phyloP scores from a whole-genome alignment of 306 rosid genomes.

The Cucumis sativus region Cucumber_9930_V3 NC_026658.2:2297001-2297500 shows the following conservation, averaged over 20 bases:
- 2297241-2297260: neutral
- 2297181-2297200: neutral
- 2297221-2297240: neutral
- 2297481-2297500: no score
- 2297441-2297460: no score
- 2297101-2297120: conserved; percentile 67
- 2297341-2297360: conserved; percentile 78
- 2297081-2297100: conserved; percentile 69
- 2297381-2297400: neutral
- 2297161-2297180: neutral
- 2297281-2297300: conserved; percentile 83
- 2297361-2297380: conserved; percentile 77
- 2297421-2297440: neutral
- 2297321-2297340: conserved; percentile 77
- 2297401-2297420: neutral
- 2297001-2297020: conserved; percentile 51
- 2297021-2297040: conserved; percentile 56
- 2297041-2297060: conserved; percentile 40
- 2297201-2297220: neutral
- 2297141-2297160: conserved; percentile 16
- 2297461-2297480: no score
- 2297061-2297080: conserved; percentile 33
- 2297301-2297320: conserved; percentile 75
- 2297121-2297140: conserved; percentile 65
- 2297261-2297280: conserved; percentile 68